These are phyloP conservation scores for Anthracocystis setariae DNA, from an alignment of 1,284 basidiomycete species.

Conservation along the genomic window DNA sequence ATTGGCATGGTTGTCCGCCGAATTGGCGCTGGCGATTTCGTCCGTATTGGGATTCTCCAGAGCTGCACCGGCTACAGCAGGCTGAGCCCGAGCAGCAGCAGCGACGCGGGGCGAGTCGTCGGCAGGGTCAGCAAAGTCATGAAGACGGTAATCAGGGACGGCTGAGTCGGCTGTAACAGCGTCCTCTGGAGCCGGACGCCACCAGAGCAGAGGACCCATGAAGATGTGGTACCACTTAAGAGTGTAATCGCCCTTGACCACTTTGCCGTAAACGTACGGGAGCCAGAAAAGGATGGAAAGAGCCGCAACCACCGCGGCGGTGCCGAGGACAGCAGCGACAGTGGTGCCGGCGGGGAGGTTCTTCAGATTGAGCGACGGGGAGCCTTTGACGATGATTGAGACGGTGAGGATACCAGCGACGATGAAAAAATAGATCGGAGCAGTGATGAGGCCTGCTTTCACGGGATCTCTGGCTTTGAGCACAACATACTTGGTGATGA, in stretches of 20 bases:
- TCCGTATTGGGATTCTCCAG: slow-evolving; percentile 9
- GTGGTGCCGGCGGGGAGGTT: slow-evolving; percentile 28
- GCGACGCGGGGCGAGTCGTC: slow-evolving; percentile 1
- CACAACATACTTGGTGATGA: slow-evolving; percentile 46
- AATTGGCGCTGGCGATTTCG: slow-evolving; percentile 9
- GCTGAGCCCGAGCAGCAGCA: slow-evolving; percentile 21
- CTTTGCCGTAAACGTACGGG: slow-evolving; percentile 44
- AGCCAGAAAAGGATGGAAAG: slow-evolving; percentile 48
- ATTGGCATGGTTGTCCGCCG: slow-evolving; percentile 6
- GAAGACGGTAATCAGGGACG: slow-evolving; percentile 38
- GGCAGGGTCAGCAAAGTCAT: slow-evolving; percentile 23
- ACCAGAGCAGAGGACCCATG: slow-evolving; percentile 48
- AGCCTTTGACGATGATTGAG: slow-evolving; percentile 49
- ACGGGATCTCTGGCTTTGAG: slow-evolving; percentile 36
- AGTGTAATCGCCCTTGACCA: slow-evolving; percentile 44
- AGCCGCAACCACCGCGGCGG: slow-evolving; percentile 22
- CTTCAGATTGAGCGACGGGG: slow-evolving; percentile 45
- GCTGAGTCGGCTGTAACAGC: slow-evolving; percentile 36
- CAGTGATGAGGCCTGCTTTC: slow-evolving; percentile 24
- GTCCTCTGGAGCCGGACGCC: slow-evolving; percentile 24
- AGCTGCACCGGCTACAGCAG: slow-evolving; percentile 18
- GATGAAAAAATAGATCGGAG: slow-evolving; percentile 47
- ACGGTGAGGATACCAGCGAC: slow-evolving; percentile 34
- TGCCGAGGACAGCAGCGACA: slow-evolving; percentile 34
- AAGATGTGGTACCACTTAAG: slow-evolving; percentile 50